Percentiles rank a stretch among this genome's conserved stretches.
phyloP scores from a whole-genome alignment of 176 grass and related monocot genomes.

The Cenchrus purpureus region DNA sequence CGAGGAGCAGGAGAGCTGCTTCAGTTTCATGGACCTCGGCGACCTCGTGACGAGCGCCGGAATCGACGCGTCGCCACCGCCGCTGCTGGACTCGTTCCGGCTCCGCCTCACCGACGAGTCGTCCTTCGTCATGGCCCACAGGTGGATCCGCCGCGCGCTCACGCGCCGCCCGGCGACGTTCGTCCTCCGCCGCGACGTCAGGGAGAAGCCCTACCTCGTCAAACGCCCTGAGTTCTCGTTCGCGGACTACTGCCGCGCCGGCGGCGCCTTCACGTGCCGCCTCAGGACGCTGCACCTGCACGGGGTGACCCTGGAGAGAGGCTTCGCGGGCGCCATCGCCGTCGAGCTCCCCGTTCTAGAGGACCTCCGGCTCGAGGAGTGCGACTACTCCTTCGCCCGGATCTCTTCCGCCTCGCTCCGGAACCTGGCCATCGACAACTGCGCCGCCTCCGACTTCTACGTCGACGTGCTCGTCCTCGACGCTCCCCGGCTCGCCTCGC shows the following conservation, averaged over 20 bases:
- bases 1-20: too few species aligned
- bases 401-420: slow-evolving; percentile 17
- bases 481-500: neutral
- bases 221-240: too few species aligned
- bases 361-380: slow-evolving; percentile 3
- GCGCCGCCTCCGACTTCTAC: neutral
- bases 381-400: neutral
- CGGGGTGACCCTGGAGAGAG: neutral
- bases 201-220: too few species aligned
- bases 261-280: neutral
- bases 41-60: too few species aligned
- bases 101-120: too few species aligned
- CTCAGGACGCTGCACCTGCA: slow-evolving; percentile 4
- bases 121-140: neutral
- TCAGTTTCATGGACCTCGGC: too few species aligned
- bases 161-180: neutral
- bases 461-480: neutral
- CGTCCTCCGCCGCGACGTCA: neutral
- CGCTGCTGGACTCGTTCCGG: too few species aligned
- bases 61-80: too few species aligned
- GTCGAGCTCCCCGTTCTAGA: neutral
- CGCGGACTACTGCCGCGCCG: too few species aligned
- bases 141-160: slow-evolving; percentile 32
- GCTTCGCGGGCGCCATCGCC: neutral
- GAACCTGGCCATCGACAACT: neutral